These are phyloP conservation scores for Bryoglossum gracile DNA, from an alignment of 495 filamentous ascomycete genomes.

Conservation along the genomic window DNA sequence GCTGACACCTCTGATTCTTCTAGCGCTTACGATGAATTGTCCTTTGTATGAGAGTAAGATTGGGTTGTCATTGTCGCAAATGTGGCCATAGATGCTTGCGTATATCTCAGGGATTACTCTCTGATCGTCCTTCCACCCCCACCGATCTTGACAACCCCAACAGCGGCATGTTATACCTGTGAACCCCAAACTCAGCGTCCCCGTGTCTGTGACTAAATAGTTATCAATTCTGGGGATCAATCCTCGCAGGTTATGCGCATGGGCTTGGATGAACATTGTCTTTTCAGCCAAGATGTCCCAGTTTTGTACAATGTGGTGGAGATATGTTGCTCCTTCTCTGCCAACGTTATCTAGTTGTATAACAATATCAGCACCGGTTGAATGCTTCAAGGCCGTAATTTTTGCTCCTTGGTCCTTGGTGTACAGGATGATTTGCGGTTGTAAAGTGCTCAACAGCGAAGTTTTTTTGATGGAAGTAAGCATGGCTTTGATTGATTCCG, in stretches of 20 bases:
- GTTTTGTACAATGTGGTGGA: conserved; percentile 34
- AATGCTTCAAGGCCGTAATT: conserved; percentile 15
- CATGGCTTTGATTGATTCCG: conserved; percentile 19
- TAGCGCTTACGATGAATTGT: conserved; percentile 36
- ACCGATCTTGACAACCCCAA: conserved; percentile 30
- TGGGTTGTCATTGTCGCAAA: conserved; percentile 9
- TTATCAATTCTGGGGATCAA: conserved; percentile 32
- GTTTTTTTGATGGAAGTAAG: conserved; percentile 20
- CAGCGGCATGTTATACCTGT: conserved; percentile 28
- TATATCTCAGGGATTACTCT: conserved; percentile 28
- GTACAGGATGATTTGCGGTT: conserved; percentile 30
- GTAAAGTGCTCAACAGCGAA: conserved; percentile 16
- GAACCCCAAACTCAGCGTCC: conserved; percentile 35
- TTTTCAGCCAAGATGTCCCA: conserved; percentile 38
- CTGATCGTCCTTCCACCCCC: conserved; percentile 28
- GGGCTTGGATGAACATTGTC: conserved; percentile 41
- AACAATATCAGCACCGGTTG: conserved; percentile 27
- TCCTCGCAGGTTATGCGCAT: conserved; percentile 31
- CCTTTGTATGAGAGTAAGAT: conserved; percentile 35
- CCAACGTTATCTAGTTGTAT: conserved; percentile 32
- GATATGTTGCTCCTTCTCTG: conserved; percentile 40
- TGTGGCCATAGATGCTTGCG: conserved; percentile 17
- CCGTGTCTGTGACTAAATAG: conserved; percentile 33
- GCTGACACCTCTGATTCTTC: conserved; percentile 30
- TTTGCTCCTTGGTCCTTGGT: conserved; percentile 29